A percentile compares a stretch with the other conserved stretches of the same genome.
Evolutionary conservation across 768 basidiomycete species (phyloP).

Genomic region (Lepiota brunneoincarnata): DNA sequence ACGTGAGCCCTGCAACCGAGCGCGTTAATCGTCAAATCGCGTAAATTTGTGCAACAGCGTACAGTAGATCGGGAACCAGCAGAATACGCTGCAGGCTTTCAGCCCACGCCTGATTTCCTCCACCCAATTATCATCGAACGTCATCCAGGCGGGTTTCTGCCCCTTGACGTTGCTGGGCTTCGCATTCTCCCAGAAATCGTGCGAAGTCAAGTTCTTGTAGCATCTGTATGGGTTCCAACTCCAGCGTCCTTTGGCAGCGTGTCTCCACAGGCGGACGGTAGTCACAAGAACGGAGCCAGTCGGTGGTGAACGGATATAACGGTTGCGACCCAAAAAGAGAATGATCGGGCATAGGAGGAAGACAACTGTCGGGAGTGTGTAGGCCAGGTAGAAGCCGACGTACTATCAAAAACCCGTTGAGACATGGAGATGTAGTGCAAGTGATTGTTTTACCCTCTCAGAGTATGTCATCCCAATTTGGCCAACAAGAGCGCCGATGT

Average conservation of each 20-base stretch:
- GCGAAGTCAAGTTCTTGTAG: constrained; percentile 45
- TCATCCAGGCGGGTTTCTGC: constrained; percentile 65
- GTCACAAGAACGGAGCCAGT: constrained; percentile 62
- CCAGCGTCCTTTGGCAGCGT: constrained; percentile 50
- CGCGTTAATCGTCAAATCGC: neutral
- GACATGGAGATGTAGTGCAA: neutral
- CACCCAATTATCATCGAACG: constrained; percentile 75
- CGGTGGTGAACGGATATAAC: constrained; percentile 55
- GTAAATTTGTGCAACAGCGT: constrained; percentile 1
- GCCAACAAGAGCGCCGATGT: constrained; percentile 66
- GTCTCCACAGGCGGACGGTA: constrained; percentile 42
- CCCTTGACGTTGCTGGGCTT: constrained; percentile 57
- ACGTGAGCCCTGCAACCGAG: constrained; percentile 57
- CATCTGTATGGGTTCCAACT: constrained; percentile 50
- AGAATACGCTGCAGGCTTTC: constrained; percentile 66
- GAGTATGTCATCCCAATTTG: constrained; percentile 70
- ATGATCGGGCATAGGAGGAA: constrained; percentile 64
- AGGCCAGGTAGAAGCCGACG: constrained; percentile 66
- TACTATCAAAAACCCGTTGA: constrained; percentile 31
- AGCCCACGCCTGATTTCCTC: constrained; percentile 72
- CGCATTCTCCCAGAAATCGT: constrained; percentile 73
- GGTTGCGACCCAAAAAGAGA: constrained; percentile 50
- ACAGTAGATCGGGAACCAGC: constrained; percentile 73
- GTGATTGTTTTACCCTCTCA: constrained; percentile 42
- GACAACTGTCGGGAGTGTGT: constrained; percentile 58